These are phyloP conservation scores for Boletus edulis DNA, from an alignment of 768 basidiomycete genomes.

Conservation along the genomic window DNA sequence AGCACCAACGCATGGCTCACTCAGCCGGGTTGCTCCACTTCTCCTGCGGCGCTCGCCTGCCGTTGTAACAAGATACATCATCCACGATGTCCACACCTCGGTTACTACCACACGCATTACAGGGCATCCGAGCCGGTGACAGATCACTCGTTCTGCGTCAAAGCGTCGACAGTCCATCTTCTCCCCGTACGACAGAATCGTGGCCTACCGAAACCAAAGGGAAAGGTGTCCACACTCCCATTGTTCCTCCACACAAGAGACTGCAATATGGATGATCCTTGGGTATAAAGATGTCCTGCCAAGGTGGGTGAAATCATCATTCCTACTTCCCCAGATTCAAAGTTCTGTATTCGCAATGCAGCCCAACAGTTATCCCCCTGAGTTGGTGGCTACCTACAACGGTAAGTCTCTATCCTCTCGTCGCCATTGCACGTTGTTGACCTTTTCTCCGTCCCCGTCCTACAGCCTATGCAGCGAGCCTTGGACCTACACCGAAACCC, in stretches of 20 bases:
- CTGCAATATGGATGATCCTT: background rate
- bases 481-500: background rate
- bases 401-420: background rate
- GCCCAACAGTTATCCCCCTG: background rate
- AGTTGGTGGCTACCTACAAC: conserved; percentile 3
- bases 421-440: background rate
- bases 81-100: too few relatives aligned
- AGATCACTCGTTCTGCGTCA: too few relatives aligned
- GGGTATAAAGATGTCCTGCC: conserved; percentile 5
- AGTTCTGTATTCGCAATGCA: conserved; percentile 4
- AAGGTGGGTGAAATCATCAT: conserved; percentile 3
- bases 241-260: too few relatives aligned
- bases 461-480: conserved; percentile 7
- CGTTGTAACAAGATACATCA: too few relatives aligned
- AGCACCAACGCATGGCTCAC: too few relatives aligned
- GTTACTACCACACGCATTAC: too few relatives aligned
- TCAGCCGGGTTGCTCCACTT: background rate
- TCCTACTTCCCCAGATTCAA: background rate
- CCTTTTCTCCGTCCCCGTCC: background rate
- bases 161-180: too few relatives aligned
- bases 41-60: background rate
- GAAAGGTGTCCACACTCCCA: background rate
- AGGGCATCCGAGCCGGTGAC: too few relatives aligned
- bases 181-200: too few relatives aligned
- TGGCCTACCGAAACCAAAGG: background rate